These are phyloP conservation scores for Hyaloperonospora brassicae DNA, from an alignment of 352 stramenopile genomes.

Conservation along the genomic window DNA sequence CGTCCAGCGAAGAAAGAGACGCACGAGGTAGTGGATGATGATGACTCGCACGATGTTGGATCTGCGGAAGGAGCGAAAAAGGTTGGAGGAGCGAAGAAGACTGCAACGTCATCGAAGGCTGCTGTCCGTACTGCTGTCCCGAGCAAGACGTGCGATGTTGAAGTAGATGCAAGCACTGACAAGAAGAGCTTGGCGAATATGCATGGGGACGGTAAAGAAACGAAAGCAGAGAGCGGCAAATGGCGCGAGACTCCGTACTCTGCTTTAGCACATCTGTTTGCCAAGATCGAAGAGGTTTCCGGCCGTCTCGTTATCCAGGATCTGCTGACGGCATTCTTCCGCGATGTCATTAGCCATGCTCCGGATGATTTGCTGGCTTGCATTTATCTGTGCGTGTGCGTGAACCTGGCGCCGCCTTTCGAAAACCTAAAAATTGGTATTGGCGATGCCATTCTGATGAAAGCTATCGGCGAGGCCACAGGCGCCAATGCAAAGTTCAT, in stretches of 20 bases:
- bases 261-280: conserved; percentile 58
- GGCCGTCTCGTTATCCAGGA: conserved; percentile 80
- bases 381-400: conserved; percentile 89
- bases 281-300: conserved; percentile 66
- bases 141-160: conserved; percentile 19
- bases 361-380: conserved; percentile 82
- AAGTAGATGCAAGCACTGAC: conserved; percentile 6
- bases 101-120: conserved; percentile 10
- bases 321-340: conserved; percentile 82
- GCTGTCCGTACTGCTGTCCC: conserved; percentile 30
- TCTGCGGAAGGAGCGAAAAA: conserved; percentile 9
- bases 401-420: conserved; percentile 91
- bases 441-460: conserved; percentile 96
- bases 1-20: not conserved
- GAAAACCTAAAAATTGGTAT: conserved; percentile 98
- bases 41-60: not conserved
- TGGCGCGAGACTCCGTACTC: conserved; percentile 39
- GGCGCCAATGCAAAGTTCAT: conserved; percentile 89
- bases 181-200: conserved; percentile 6
- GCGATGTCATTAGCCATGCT: conserved; percentile 56
- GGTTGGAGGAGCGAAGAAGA: conserved; percentile 11
- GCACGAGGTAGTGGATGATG: conserved; percentile 4
- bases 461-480: conserved; percentile 92
- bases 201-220: not conserved
- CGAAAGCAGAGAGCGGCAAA: conserved; percentile 11